These are phyloP conservation scores for Lachnellula arida DNA, from an alignment of 2,329 filamentous ascomycete species.

Conservation along the genomic window DNA sequence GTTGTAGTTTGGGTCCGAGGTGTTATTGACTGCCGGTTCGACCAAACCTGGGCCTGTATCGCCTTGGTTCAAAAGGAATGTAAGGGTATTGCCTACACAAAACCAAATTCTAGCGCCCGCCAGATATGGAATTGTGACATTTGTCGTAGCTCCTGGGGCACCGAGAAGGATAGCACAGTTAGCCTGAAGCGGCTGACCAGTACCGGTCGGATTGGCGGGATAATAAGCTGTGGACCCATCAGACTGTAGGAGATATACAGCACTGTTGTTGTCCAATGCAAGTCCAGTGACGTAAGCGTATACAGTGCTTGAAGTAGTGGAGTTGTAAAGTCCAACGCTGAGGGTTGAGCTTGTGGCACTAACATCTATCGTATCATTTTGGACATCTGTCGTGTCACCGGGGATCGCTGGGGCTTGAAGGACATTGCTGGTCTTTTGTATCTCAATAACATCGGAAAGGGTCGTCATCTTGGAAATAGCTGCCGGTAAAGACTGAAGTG, in stretches of 20 bases:
- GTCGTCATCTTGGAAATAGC: neutral
- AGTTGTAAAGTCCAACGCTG: neutral
- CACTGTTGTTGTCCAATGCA: slow-evolving; percentile 55
- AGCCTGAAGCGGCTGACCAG: slow-evolving; percentile 46
- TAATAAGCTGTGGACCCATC: slow-evolving; percentile 64
- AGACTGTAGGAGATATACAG: slow-evolving; percentile 56
- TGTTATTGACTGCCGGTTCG: slow-evolving; percentile 69
- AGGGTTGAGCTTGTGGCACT: neutral
- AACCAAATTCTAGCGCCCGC: slow-evolving; percentile 72
- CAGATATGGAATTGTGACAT: slow-evolving; percentile 63
- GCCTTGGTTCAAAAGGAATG: slow-evolving; percentile 61
- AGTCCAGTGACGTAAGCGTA: slow-evolving; percentile 70
- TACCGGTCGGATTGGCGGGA: slow-evolving; percentile 51
- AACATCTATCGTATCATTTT: neutral
- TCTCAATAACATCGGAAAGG: neutral
- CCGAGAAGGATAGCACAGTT: slow-evolving; percentile 64
- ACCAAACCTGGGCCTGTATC: slow-evolving; percentile 66
- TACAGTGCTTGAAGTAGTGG: slow-evolving; percentile 48
- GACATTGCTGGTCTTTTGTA: neutral
- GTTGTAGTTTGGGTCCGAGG: slow-evolving; percentile 55
- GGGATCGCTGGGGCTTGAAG: neutral
- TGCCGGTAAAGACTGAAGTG: neutral
- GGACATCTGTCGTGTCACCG: too few relatives aligned
- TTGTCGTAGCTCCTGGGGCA: slow-evolving; percentile 53
- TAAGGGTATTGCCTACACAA: slow-evolving; percentile 53